Evolutionary conservation across 129 eudicot species (phyloP).

Genomic region (Centaurea solstitialis): DNA sequence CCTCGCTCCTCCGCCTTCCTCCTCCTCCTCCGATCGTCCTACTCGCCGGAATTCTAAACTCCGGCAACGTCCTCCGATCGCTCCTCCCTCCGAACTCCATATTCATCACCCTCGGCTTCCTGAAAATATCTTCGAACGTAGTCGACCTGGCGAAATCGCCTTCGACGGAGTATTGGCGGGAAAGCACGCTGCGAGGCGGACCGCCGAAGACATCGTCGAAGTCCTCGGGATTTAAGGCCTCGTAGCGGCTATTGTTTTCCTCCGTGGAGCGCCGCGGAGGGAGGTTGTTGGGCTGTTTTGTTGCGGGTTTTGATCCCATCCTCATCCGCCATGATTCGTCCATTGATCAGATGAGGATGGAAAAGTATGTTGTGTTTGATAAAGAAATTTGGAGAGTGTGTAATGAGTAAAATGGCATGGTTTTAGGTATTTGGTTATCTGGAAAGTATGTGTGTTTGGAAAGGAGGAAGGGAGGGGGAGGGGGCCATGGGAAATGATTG

Average conservation of each 20-base stretch:
- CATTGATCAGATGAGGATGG: constrained; percentile 29
- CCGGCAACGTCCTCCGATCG: constrained; percentile 79
- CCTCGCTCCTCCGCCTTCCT: constrained; percentile 24
- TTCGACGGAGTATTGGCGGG: constrained; percentile 49
- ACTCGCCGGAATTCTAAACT: constrained; percentile 61
- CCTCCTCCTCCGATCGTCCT: constrained; percentile 9
- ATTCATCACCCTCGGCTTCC: constrained; percentile 15
- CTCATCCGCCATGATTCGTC: constrained; percentile 81
- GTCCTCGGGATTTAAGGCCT: constrained; percentile 48
- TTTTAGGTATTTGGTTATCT: constrained; percentile 22
- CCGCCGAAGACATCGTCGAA: constrained; percentile 86
- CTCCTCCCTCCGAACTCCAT: constrained; percentile 18
- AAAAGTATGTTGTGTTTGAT: background rate
- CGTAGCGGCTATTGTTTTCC: constrained; percentile 20
- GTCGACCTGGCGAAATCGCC: constrained; percentile 23
- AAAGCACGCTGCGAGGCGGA: constrained; percentile 67
- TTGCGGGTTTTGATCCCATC: constrained; percentile 39
- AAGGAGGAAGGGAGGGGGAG: too few species aligned
- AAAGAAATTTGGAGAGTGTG: background rate
- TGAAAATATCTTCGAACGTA: constrained; percentile 55
- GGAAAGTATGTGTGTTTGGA: constrained; percentile 20
- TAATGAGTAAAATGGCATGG: background rate
- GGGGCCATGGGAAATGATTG: constrained; percentile 33
- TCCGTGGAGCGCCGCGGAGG: constrained; percentile 53
- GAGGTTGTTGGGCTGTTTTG: constrained; percentile 16